phyloP scores from a whole-genome alignment of 1,284 basidiomycete species.

The Ustilago lituana region DNA sequence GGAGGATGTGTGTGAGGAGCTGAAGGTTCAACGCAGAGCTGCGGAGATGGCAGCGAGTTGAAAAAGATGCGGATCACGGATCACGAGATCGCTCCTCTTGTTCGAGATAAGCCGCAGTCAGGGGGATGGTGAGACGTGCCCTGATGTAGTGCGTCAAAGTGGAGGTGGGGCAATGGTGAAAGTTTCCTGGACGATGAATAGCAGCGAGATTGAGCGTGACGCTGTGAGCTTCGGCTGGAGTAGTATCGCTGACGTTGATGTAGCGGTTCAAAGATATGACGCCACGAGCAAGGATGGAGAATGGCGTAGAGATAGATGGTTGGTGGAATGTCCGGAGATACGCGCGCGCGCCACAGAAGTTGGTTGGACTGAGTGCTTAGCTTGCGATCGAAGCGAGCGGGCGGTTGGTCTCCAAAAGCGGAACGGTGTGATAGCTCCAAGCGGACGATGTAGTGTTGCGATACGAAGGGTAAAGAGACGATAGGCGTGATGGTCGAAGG shows the following conservation, averaged over 20 bases:
- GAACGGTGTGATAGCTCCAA: not conserved
- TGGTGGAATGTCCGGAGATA: conserved; percentile 5
- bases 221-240: too few species aligned
- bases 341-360: conserved; percentile 6
- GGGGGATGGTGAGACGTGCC: too few species aligned
- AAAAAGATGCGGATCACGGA: not conserved
- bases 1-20: not conserved
- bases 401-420: not conserved
- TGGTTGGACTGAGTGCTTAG: not conserved
- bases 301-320: not conserved
- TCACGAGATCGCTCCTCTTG: too few species aligned
- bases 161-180: conserved; percentile 21
- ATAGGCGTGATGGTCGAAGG: not conserved
- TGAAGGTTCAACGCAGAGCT: not conserved
- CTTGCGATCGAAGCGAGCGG: not conserved
- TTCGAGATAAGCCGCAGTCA: too few species aligned
- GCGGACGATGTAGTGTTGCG: not conserved
- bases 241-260: too few species aligned
- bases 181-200: not conserved
- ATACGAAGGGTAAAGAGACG: not conserved
- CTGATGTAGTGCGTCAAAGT: conserved; percentile 14
- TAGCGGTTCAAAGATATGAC: too few species aligned
- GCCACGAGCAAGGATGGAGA: too few species aligned
- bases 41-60: not conserved
- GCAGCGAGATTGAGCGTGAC: not conserved